These are phyloP conservation scores for Termitomyces eurrhizus DNA, from an alignment of 768 basidiomycete genomes.

Conservation along the genomic window DNA sequence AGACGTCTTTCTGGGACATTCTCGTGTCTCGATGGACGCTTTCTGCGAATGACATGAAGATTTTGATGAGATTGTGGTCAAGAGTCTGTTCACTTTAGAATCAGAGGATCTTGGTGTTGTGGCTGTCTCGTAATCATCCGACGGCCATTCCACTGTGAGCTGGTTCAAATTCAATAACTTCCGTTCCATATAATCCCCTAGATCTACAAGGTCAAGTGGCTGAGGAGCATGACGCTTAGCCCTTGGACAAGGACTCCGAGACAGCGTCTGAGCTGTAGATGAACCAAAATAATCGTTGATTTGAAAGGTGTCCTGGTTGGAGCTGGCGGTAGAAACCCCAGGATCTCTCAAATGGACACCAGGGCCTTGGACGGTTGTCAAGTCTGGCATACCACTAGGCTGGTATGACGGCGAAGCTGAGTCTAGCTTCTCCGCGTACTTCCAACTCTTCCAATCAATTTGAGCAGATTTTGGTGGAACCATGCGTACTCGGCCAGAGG, in stretches of 20 bases:
- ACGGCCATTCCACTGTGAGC: slow-evolving; percentile 50
- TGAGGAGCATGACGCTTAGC: slow-evolving; percentile 46
- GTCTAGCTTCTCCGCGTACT: slow-evolving; percentile 27
- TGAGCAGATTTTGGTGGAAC: slow-evolving; percentile 26
- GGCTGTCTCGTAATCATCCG: slow-evolving; percentile 43
- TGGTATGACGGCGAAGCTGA: slow-evolving; percentile 36
- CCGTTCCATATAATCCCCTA: slow-evolving; percentile 24
- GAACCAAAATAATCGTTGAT: slow-evolving; percentile 50
- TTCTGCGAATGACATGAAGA: slow-evolving; percentile 36
- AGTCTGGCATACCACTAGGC: slow-evolving; percentile 27
- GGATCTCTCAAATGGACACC: slow-evolving; percentile 23
- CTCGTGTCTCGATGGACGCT: slow-evolving; percentile 32
- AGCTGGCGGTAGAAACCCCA: slow-evolving; percentile 18
- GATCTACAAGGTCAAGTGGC: slow-evolving; percentile 38
- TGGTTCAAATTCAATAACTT: slow-evolving; percentile 41
- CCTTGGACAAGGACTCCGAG: slow-evolving; percentile 43
- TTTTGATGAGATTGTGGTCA: slow-evolving; percentile 23
- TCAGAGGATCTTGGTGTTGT: slow-evolving; percentile 54
- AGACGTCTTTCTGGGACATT: slow-evolving; percentile 28
- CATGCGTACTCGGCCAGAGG: slow-evolving; percentile 33
- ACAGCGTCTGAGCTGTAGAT: slow-evolving; percentile 31
- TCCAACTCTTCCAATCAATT: slow-evolving; percentile 25
- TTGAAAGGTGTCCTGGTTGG: slow-evolving; percentile 5
- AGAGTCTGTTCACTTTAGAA: slow-evolving; percentile 37
- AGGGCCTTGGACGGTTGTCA: slow-evolving; percentile 28